phyloP scores from a whole-genome alignment of 2,329 filamentous ascomycete species.

The Macrophomina phaseolina region DNA sequence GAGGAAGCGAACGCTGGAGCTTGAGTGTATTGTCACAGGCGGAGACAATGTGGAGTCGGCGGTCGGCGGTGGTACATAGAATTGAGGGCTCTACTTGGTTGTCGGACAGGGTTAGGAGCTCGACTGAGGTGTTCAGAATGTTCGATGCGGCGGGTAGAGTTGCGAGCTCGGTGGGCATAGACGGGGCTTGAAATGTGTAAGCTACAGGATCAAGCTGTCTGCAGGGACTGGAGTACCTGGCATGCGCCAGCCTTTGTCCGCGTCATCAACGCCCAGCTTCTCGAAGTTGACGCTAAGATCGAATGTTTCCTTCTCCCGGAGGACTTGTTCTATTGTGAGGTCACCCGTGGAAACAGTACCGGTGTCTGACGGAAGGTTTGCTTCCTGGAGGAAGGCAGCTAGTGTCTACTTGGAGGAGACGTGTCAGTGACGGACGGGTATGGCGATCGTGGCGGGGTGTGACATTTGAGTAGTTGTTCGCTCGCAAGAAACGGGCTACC shows the following conservation, averaged over 20 bases:
- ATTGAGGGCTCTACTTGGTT: slow-evolving; percentile 35
- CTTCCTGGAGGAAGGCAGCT: slow-evolving; percentile 63
- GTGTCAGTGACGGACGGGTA: slow-evolving; percentile 21
- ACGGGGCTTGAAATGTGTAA: slow-evolving; percentile 49
- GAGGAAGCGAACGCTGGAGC: slow-evolving; percentile 44
- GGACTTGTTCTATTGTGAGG: slow-evolving; percentile 64
- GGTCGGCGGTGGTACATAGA: slow-evolving; percentile 45
- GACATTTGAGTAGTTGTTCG: slow-evolving; percentile 50
- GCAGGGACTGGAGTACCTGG: slow-evolving; percentile 46
- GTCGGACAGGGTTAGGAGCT: slow-evolving; percentile 39
- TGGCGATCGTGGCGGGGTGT: not conserved
- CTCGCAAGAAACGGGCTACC: slow-evolving; percentile 49
- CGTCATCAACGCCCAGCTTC: slow-evolving; percentile 56
- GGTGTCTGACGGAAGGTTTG: slow-evolving; percentile 58
- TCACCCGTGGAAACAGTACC: slow-evolving; percentile 50
- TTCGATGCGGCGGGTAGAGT: slow-evolving; percentile 58
- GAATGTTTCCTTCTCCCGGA: slow-evolving; percentile 65
- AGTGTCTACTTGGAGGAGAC: slow-evolving; percentile 54
- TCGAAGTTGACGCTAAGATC: slow-evolving; percentile 63
- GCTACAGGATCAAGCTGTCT: not conserved
- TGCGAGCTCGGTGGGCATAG: slow-evolving; percentile 47
- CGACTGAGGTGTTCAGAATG: slow-evolving; percentile 57
- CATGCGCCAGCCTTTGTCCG: slow-evolving; percentile 51
- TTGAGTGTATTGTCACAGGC: slow-evolving; percentile 39
- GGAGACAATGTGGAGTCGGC: slow-evolving; percentile 53